A percentile compares a stretch with the other conserved stretches of the same genome.
phyloP scores from a whole-genome alignment of 2,329 filamentous ascomycete species.

The Cladophialophora bantiana region DNA sequence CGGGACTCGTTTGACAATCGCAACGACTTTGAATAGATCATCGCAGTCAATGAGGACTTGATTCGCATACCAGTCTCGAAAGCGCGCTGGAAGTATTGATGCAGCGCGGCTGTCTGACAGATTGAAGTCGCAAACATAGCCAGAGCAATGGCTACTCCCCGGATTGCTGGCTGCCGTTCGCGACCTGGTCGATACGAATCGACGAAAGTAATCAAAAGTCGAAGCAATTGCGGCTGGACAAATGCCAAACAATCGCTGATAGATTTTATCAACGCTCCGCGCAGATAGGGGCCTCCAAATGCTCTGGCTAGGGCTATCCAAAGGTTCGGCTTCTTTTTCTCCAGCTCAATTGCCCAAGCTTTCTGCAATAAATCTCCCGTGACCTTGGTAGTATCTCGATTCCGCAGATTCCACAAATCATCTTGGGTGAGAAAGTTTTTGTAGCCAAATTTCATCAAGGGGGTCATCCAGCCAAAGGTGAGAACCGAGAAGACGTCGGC shows the following conservation, averaged over 20 bases:
- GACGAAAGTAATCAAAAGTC: conserved; percentile 83
- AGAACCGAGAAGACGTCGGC: conserved; percentile 91
- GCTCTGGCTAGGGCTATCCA: conserved; percentile 86
- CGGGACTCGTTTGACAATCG: conserved; percentile 92
- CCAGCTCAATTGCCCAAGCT: conserved; percentile 78
- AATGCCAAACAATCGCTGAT: conserved; percentile 86
- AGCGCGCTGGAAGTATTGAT: conserved; percentile 95
- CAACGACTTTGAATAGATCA: conserved; percentile 92
- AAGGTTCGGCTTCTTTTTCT: conserved; percentile 77
- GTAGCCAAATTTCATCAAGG: conserved; percentile 95
- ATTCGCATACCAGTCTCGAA: conserved; percentile 98
- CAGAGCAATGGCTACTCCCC: conserved; percentile 85
- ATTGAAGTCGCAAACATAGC: conserved; percentile 91
- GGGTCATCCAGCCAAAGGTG: conserved; percentile 98
- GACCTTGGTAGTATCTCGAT: conserved; percentile 76
- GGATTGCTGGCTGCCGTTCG: conserved; percentile 75
- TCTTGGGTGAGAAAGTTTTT: conserved; percentile 90
- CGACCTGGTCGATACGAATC: conserved; percentile 71
- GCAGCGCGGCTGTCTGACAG: conserved; percentile 85
- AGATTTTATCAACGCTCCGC: conserved; percentile 86
- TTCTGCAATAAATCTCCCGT: conserved; percentile 74
- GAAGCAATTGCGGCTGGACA: conserved; percentile 86
- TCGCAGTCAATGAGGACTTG: conserved; percentile 85
- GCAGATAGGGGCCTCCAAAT: conserved; percentile 83
- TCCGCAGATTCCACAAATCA: conserved; percentile 90